phyloP scores from a whole-genome alignment of 2,329 filamentous ascomycete species.

The Talaromyces funiculosus region DNA sequence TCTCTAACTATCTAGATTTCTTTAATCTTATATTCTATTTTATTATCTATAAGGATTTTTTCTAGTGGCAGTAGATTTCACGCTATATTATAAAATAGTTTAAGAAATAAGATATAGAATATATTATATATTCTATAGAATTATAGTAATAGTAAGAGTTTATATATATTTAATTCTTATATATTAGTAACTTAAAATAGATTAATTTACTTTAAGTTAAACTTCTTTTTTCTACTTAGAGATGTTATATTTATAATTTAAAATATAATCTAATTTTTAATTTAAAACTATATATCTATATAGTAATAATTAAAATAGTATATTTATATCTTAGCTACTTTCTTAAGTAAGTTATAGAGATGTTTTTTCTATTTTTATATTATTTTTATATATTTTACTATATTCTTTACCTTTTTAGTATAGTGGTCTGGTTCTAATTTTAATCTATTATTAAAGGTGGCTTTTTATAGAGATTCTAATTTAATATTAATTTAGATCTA shows the following conservation, averaged over 20 bases:
- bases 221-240: not conserved
- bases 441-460: not conserved
- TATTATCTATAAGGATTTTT: no score
- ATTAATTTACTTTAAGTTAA: not conserved
- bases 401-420: not conserved
- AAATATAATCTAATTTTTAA: not conserved
- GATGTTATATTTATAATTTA: not conserved
- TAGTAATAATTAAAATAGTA: not conserved
- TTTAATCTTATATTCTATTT: no score
- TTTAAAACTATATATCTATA: not conserved
- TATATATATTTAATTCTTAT: not conserved
- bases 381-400: not conserved
- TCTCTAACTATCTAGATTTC: no score
- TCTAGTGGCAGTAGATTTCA: no score
- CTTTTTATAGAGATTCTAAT: not conserved
- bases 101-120: not conserved
- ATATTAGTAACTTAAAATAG: not conserved
- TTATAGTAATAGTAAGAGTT: not conserved
- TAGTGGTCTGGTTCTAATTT: not conserved
- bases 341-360: not conserved
- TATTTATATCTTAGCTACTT: not conserved
- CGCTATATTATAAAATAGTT: not conserved
- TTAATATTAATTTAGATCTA: not conserved
- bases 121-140: not conserved
- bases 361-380: not conserved